Evolutionary conservation across 768 basidiomycete genomes (phyloP).

Genomic region (Termitomyces sp.): DNA sequence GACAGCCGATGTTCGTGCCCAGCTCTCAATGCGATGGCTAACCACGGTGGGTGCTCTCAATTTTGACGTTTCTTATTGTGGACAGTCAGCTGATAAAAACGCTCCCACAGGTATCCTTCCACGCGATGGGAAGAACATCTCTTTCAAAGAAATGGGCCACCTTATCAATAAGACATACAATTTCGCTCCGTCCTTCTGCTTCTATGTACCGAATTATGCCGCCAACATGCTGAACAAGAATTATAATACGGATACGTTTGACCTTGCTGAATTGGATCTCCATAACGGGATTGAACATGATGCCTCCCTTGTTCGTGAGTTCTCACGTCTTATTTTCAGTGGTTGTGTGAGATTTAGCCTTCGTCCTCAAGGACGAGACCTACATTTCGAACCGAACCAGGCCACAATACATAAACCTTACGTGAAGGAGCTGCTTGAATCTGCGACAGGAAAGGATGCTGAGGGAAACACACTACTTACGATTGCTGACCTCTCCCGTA

Average conservation of each 20-base stretch:
- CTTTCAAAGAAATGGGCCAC: constrained; percentile 46
- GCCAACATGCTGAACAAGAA: constrained; percentile 54
- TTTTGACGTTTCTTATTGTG: background rate
- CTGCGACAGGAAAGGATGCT: constrained; percentile 55
- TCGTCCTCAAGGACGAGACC: constrained; percentile 48
- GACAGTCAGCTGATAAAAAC: background rate
- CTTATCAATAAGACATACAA: constrained; percentile 60
- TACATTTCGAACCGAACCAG: constrained; percentile 46
- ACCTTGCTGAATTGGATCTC: constrained; percentile 62
- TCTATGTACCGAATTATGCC: constrained; percentile 58
- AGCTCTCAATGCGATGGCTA: constrained; percentile 77
- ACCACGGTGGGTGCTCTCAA: constrained; percentile 58
- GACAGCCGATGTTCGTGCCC: constrained; percentile 65
- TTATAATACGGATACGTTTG: constrained; percentile 58
- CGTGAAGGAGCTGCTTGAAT: constrained; percentile 53
- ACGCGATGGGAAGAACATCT: constrained; percentile 64
- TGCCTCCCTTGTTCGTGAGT: constrained; percentile 56
- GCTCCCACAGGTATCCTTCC: constrained; percentile 55
- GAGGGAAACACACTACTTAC: constrained; percentile 50
- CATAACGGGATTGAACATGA: constrained; percentile 81
- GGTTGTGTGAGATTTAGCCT: constrained; percentile 13
- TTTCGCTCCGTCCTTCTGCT: constrained; percentile 64
- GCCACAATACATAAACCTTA: constrained; percentile 42
- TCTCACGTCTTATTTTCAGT: constrained; percentile 8
- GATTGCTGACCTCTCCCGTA: constrained; percentile 51